A percentile compares a stretch with the other conserved stretches of the same genome.
Conservation (phyloP, 2,329 filamentous ascomycete species). For the Beauveria rudraprayagi region DNA sequence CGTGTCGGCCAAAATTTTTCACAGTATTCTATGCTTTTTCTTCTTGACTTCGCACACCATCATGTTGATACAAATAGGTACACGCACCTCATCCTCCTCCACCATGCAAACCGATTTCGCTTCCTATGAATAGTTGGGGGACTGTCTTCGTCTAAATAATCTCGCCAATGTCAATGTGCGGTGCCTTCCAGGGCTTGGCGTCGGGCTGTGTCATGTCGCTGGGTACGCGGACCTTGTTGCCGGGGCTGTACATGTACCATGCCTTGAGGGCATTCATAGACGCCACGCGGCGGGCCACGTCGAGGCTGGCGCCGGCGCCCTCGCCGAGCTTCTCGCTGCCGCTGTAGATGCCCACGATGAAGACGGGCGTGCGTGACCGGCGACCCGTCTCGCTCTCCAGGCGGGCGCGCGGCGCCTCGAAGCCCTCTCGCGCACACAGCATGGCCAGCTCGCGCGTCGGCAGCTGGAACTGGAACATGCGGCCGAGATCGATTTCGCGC, state of each 20-base stretch:
- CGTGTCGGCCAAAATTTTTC: neutral
- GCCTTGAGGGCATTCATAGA: conserved; percentile 79
- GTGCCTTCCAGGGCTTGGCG: conserved; percentile 56
- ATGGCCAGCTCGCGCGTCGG: conserved; percentile 77
- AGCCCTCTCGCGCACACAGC: conserved; percentile 82
- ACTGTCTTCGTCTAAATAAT: conserved; percentile 39
- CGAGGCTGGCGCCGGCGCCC: conserved; percentile 69
- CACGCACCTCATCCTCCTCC: conserved; percentile 5
- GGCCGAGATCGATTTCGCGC: conserved; percentile 65
- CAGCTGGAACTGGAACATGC: conserved; percentile 74
- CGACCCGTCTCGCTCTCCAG: conserved; percentile 88
- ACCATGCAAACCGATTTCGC: conserved; percentile 1
- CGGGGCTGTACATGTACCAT: conserved; percentile 93
- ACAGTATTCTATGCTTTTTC: neutral
- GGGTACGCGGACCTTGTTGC: conserved; percentile 53
- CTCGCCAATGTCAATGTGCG: conserved; percentile 64
- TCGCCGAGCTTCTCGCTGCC: conserved; percentile 88
- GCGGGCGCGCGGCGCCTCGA: conserved; percentile 77
- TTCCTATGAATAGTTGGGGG: neutral
- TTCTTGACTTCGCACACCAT: conserved; percentile 3
- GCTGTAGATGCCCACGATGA: conserved; percentile 87
- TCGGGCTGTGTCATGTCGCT: conserved; percentile 59
- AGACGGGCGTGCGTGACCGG: conserved; percentile 76
- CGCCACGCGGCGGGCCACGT: conserved; percentile 70
- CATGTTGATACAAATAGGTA: conserved; percentile 11